Evolutionary conservation across 2,329 filamentous ascomycete species (phyloP), one percentile per base, ranked within the genome.

Genomic region (Sarocladium oryzae): DNA sequence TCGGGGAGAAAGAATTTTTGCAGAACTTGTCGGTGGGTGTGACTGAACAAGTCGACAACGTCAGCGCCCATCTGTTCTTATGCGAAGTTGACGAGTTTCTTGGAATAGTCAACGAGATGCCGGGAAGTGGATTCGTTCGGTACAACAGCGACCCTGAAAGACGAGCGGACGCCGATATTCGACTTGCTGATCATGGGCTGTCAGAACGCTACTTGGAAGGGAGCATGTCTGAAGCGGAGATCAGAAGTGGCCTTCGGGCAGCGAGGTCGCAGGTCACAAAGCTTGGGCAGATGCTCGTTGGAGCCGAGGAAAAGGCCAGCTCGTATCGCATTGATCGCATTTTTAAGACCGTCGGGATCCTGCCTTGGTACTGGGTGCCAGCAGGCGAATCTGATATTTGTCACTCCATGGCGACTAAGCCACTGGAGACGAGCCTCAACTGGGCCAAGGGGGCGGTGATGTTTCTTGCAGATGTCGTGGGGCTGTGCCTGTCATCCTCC

Each of bases 51-150:
- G 35, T 63, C 11, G 59, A 66, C 2, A 60, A 57, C 49, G 51
- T 50, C 15, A 58, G 56, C 1, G 55, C 58, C 3, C 56, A 50
- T 7, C 37, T 33, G 2, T 61, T 63, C 16, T 60, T 62, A 13
- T 59, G 62, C 10, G 63, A 67, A 37, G 48, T 60, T 3, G 50
- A 57, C 6, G 45, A 56, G 2, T 60, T 65, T 45, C 45, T 59
- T 26, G 11, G 18, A 18, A 11, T 26, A 6, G 30, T 28, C 16
- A 24, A 21, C 7, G 33, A n/a, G 10, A 37, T 49, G 3, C 46
- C 46, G 2, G 33, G 26, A 18, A 49, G 33, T 26, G 26, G 32
- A 13, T 49, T 49, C 32, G 11, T 4, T 8, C 30, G 15, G 24
- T 53, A 36, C 21, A 38, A 18, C 32, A n/a, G n/a, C 15, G 50